Percentiles rank a stretch among this genome's conserved stretches.
These are phyloP conservation scores for Moesziomyces parantarcticus DNA, from an alignment of 1,284 basidiomycete genomes.

Conservation along the genomic window DNA sequence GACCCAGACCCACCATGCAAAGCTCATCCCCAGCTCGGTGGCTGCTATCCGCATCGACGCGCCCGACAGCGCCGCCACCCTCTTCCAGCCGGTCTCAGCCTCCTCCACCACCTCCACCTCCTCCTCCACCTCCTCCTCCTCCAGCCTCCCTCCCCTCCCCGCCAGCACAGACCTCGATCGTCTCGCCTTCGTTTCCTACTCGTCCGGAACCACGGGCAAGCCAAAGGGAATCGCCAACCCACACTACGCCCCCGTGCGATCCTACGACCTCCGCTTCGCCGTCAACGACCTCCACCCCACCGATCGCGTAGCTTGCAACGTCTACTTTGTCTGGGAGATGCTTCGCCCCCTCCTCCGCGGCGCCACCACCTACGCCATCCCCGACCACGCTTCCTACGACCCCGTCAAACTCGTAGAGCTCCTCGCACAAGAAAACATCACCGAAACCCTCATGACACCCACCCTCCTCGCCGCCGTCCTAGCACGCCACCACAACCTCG, in stretches of 20 bases:
- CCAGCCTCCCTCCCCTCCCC: conserved; percentile 32
- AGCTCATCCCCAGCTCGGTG: conserved; percentile 39
- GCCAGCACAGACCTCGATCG: conserved; percentile 58
- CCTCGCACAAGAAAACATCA: conserved; percentile 56
- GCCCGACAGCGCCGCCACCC: conserved; percentile 4
- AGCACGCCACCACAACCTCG: conserved; percentile 52
- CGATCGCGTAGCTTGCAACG: conserved; percentile 67
- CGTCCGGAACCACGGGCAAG: conserved; percentile 66
- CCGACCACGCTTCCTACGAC: conserved; percentile 64
- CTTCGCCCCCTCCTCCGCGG: conserved; percentile 64
- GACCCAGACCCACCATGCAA: conserved; percentile 58
- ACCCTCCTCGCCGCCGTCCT: conserved; percentile 65
- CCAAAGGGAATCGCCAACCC: conserved; percentile 67
- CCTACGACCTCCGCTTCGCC: conserved; percentile 63
- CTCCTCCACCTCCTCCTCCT: conserved; percentile 1
- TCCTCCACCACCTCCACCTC: conserved; percentile 13
- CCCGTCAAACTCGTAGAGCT: conserved; percentile 60
- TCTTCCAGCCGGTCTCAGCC: conserved; percentile 13
- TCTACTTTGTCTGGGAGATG: conserved; percentile 68
- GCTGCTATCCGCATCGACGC: conserved; percentile 40
- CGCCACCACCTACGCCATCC: conserved; percentile 63
- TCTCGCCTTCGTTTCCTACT: conserved; percentile 67
- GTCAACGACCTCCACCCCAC: conserved; percentile 56
- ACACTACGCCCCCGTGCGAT: conserved; percentile 62
- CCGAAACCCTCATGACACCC: conserved; percentile 67